Conservation (phyloP, 805 yeast species). For the Komagataella phaffii region DNA sequence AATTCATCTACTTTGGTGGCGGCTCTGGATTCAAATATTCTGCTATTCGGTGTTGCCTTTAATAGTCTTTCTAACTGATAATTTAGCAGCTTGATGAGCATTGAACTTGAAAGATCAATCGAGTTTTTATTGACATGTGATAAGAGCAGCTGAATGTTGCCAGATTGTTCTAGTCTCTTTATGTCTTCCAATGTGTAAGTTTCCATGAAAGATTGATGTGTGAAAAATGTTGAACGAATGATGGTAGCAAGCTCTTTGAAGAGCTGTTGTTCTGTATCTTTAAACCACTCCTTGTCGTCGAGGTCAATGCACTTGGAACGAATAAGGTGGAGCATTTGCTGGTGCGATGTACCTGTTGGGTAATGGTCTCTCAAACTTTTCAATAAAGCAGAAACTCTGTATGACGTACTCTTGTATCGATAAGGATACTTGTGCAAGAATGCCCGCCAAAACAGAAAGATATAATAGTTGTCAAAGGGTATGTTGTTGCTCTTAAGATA, state of each 20-base stretch:
- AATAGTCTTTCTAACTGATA: background rate
- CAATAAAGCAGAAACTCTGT: background rate
- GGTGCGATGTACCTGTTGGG: background rate
- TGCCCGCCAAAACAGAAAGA: background rate
- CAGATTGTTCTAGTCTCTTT: background rate
- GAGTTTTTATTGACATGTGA: background rate
- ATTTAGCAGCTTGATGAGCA: background rate
- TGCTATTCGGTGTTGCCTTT: background rate
- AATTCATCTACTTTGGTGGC: background rate
- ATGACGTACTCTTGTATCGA: background rate
- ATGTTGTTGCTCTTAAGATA: background rate
- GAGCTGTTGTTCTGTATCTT: background rate
- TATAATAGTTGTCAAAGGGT: background rate
- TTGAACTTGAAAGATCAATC: background rate
- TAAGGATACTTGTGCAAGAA: background rate
- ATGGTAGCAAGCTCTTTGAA: background rate
- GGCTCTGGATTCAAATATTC: background rate
- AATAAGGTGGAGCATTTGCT: background rate
- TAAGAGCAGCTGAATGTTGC: background rate
- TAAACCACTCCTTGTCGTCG: background rate
- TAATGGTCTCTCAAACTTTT: background rate
- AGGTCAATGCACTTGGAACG: background rate
- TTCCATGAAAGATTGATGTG: background rate
- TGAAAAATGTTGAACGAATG: background rate
- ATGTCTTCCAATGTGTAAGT: background rate